Evolutionary conservation across 768 basidiomycete genomes (phyloP).

Genomic region (Amanita exitialis): DNA sequence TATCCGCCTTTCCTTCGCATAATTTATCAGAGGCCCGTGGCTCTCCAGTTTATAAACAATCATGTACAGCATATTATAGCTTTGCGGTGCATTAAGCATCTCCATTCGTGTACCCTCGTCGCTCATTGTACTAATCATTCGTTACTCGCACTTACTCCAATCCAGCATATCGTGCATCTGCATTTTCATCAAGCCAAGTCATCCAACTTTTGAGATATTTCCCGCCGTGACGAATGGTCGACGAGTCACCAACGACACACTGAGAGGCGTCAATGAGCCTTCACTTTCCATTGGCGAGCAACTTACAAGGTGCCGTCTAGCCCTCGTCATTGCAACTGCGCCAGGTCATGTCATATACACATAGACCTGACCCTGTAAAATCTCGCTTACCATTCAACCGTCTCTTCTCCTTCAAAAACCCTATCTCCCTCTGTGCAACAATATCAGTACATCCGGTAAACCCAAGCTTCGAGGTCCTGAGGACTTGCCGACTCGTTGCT

Average conservation of each 20-base stretch:
- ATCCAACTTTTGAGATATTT: slow-evolving; percentile 85
- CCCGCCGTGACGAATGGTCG: slow-evolving; percentile 80
- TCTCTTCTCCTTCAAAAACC: slow-evolving; percentile 89
- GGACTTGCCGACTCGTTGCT: slow-evolving; percentile 70
- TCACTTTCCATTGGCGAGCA: background rate
- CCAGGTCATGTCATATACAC: background rate
- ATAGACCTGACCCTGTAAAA: background rate
- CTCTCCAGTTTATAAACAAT: background rate
- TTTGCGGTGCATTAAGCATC: background rate
- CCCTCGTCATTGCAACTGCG: slow-evolving; percentile 85
- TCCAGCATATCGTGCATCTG: slow-evolving; percentile 84
- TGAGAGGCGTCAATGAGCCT: slow-evolving; percentile 17
- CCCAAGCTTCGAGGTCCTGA: background rate
- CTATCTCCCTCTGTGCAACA: slow-evolving; percentile 64
- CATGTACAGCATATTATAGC: background rate
- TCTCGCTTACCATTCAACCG: slow-evolving; percentile 66
- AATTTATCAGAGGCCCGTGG: slow-evolving; percentile 1
- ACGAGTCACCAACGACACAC: slow-evolving; percentile 93
- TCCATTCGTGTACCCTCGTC: background rate
- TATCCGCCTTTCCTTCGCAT: slow-evolving; percentile 1
- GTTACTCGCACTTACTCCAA: slow-evolving; percentile 27
- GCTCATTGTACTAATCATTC: slow-evolving; percentile 1
- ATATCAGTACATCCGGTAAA: slow-evolving; percentile 4
- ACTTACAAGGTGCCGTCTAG: slow-evolving; percentile 77
- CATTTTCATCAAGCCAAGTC: slow-evolving; percentile 80